Conservation (phyloP, 768 basidiomycete genomes). For the Calocera cornea region DNA sequence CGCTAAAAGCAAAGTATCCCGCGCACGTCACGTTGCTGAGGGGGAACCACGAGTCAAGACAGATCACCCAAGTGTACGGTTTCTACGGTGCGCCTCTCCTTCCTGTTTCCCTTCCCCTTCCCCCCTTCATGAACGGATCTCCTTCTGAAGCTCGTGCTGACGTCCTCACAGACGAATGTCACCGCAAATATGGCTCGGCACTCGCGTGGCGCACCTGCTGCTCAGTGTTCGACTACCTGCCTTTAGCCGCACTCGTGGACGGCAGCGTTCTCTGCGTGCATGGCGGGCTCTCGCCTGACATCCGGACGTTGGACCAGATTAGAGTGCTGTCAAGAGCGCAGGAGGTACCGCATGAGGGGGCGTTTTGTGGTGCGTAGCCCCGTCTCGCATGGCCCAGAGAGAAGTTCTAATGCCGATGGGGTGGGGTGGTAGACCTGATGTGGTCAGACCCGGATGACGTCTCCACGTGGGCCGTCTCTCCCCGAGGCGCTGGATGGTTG, state of each 20-base stretch:
- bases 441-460: slow-evolving; percentile 97
- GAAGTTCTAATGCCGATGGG: slow-evolving; percentile 5
- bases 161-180: slow-evolving; percentile 61
- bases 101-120: not conserved
- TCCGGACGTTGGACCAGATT: slow-evolving; percentile 88
- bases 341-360: slow-evolving; percentile 35
- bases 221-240: slow-evolving; percentile 88
- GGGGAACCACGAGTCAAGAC: slow-evolving; percentile 92
- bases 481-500: slow-evolving; percentile 90
- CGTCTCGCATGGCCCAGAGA: not conserved
- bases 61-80: slow-evolving; percentile 98
- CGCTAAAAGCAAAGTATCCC: slow-evolving; percentile 86
- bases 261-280: slow-evolving; percentile 87
- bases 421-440: slow-evolving; percentile 59
- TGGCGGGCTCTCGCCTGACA: slow-evolving; percentile 90
- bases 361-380: slow-evolving; percentile 29
- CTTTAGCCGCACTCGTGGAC: slow-evolving; percentile 86
- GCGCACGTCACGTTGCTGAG: slow-evolving; percentile 82
- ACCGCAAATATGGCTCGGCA: slow-evolving; percentile 92
- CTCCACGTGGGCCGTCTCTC: slow-evolving; percentile 92
- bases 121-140: no score
- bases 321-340: slow-evolving; percentile 58
- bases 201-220: slow-evolving; percentile 97
- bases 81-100: slow-evolving; percentile 62
- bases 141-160: no score